Base-by-base conservation (phyloP, 2,329 filamentous ascomycete species). In the Zalaria obscura region DNA sequence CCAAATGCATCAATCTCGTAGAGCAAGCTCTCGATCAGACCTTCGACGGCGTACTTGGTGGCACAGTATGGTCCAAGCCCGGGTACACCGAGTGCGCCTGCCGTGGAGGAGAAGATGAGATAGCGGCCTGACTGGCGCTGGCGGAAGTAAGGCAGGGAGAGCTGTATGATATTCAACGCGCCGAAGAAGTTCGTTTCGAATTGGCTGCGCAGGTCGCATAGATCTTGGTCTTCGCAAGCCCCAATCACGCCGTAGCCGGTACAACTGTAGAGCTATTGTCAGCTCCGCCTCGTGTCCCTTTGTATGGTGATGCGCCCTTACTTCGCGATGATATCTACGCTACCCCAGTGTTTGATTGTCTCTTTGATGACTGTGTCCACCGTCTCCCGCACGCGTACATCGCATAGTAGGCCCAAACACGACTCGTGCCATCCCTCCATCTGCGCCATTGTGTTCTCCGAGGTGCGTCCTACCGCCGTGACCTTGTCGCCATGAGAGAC, bases 141-240 rank as follows among this genome's bases (percentile, higher is more conserved):
- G 40, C 89, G 78, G 52, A 96, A 93, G 63, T 93, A 86, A 0
- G 88, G 87, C 32, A 96, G 66, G 1, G 83, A 88, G 18, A 84
- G 68, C 59, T 95, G 87, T 45, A 96, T 81, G 52, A 98, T 94
- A 62, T 96, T 83, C 45, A 96, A 64, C 0, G 87, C 93, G 41
- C 91, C 91, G 70, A 93, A 89, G 62, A 95, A 94, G 62, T 98
- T 98, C 25, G 88, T 95, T 68, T 93, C 86, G 64, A 96, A 95
- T 61, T 96, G 91, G 55, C 93, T 89, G 44, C 87, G 83, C 51
- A 96, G 75, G 57, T 96, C 91, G 60, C 87, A 80, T 58, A 94
- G 86, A 60, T 95, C 87, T 65, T 96, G 91, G 63, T 96, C 91
- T 63, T 96, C 91, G 62, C 88, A 95, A 1, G 89, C 80, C 27